Conservation (phyloP, 768 basidiomycete genomes). For the Termitomyces sp. region DNA sequence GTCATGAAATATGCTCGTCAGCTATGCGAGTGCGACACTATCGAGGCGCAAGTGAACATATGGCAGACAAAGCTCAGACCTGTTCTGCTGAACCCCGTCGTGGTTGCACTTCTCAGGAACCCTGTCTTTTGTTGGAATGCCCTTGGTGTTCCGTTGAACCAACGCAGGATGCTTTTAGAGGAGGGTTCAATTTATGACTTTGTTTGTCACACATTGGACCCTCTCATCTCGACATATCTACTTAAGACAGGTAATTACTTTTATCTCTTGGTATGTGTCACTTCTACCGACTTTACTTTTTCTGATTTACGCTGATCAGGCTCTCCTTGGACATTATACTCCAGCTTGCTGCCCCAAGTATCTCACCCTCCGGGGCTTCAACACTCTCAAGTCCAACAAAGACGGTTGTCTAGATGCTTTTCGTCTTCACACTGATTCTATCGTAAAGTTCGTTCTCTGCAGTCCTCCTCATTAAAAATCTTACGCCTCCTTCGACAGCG, state of each 20-base stretch:
- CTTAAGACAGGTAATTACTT: conserved; percentile 64
- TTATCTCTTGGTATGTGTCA: conserved; percentile 45
- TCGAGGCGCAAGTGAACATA: conserved; percentile 54
- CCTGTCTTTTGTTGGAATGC: conserved; percentile 72
- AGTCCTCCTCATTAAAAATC: not conserved
- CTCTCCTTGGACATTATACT: conserved; percentile 51
- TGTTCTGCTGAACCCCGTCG: conserved; percentile 53
- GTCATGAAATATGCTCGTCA: conserved; percentile 48
- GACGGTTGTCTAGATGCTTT: conserved; percentile 45
- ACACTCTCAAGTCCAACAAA: conserved; percentile 44
- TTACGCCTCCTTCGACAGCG: conserved; percentile 15
- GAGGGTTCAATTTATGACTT: conserved; percentile 48
- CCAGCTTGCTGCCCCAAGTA: conserved; percentile 57
- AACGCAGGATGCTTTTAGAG: conserved; percentile 54
- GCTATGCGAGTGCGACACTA: conserved; percentile 49
- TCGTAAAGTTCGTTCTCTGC: conserved; percentile 45
- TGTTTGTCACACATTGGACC: conserved; percentile 47
- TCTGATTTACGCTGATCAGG: conserved; percentile 16
- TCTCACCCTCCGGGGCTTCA: conserved; percentile 57
- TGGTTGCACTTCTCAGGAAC: conserved; percentile 50
- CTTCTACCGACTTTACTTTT: not conserved
- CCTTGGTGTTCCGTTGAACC: conserved; percentile 69
- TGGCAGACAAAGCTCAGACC: conserved; percentile 59
- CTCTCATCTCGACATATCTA: conserved; percentile 38
- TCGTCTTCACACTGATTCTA: conserved; percentile 68